These are phyloP conservation scores for Diaporthe capsici DNA, from an alignment of 2,329 filamentous ascomycete genomes.

Conservation along the genomic window DNA sequence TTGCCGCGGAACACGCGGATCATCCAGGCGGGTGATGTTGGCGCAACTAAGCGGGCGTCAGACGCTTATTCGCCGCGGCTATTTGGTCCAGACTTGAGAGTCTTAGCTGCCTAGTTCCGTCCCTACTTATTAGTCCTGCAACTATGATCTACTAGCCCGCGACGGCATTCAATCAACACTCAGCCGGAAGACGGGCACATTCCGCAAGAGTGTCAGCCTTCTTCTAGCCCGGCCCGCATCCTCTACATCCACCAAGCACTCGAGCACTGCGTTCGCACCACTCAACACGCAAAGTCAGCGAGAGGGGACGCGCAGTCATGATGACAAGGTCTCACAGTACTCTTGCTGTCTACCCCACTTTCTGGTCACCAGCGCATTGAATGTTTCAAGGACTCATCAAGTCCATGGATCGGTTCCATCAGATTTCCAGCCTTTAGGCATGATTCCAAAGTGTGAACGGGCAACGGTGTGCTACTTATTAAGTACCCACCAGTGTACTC, in stretches of 20 bases:
- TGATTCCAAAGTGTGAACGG: not conserved
- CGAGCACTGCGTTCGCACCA: not conserved
- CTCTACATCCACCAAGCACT: not conserved
- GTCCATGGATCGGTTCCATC: not conserved
- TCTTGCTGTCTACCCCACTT: not conserved
- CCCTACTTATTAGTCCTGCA: not conserved
- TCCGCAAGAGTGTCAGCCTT: not conserved
- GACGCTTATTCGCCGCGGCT: conserved; percentile 40
- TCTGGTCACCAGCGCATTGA: not conserved
- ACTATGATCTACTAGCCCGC: not conserved
- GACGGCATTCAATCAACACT: not conserved
- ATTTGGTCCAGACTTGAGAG: not conserved
- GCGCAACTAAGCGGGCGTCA: conserved; percentile 38
- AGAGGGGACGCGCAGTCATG: not conserved
- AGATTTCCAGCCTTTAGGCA: not conserved
- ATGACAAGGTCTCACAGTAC: not conserved
- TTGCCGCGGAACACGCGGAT: not conserved
- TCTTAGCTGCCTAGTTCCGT: not conserved
- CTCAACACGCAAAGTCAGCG: not conserved
- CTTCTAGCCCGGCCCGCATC: not conserved
- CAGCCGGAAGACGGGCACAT: not conserved
- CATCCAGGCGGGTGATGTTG: not conserved
- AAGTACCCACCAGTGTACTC: not conserved
- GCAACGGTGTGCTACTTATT: not conserved
- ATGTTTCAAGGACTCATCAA: not conserved